Evolutionary conservation across 805 yeast genomes (phyloP).

Genomic region (Komagataella populi): DNA sequence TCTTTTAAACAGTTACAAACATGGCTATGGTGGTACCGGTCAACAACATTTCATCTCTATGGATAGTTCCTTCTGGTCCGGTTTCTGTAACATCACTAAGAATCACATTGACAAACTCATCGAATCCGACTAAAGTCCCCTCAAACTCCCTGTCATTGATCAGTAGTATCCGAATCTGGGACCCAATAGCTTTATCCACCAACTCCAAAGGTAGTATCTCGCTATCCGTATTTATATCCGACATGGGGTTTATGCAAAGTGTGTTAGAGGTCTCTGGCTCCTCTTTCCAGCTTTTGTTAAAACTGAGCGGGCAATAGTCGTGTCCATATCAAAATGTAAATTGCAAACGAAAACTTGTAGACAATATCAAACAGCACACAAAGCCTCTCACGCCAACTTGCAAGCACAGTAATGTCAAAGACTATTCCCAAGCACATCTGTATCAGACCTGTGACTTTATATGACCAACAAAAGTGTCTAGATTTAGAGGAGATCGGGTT

Average conservation of each 20-base stretch:
- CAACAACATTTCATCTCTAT: conserved; percentile 46
- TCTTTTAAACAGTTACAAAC: conserved; percentile 19
- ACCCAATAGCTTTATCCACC: conserved; percentile 79
- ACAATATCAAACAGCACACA: not conserved
- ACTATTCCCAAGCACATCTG: conserved; percentile 41
- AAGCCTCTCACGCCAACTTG: not conserved
- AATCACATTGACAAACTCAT: conserved; percentile 88
- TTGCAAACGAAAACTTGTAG: conserved; percentile 1
- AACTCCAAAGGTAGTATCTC: conserved; percentile 62
- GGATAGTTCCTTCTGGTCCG: conserved; percentile 28
- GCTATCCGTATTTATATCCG: conserved; percentile 1
- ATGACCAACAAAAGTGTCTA: conserved; percentile 51
- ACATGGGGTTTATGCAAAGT: not conserved
- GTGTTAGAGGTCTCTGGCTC: not conserved
- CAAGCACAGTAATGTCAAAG: not conserved
- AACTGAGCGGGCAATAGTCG: not conserved
- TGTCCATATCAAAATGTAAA: not conserved
- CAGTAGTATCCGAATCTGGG: conserved; percentile 61
- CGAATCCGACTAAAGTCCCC: conserved; percentile 88
- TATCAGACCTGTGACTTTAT: conserved; percentile 67
- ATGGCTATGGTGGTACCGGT: conserved; percentile 65
- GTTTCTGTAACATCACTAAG: conserved; percentile 67
- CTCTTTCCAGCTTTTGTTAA: not conserved
- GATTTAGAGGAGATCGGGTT: conserved; percentile 59
- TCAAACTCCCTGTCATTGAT: conserved; percentile 57